Evolutionary conservation across 2,329 filamentous ascomycete genomes (phyloP), one percentile per base, ranked within the genome.

Genomic region (Pseudocercospora cruenta): DNA sequence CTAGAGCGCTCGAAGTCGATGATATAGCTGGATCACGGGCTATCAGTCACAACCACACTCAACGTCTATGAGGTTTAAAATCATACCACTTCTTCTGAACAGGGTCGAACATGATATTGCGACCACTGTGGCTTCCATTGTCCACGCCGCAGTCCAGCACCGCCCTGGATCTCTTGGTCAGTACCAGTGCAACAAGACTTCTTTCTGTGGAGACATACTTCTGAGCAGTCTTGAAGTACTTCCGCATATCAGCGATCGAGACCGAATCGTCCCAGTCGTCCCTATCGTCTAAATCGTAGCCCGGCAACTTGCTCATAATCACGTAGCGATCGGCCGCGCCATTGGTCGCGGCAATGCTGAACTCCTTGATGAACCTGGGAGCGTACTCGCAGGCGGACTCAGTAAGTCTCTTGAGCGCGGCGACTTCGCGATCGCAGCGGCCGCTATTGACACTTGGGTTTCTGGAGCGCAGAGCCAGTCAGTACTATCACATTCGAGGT

Each of bases 1-100:
- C n/a, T n/a, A 12, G 64, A 45, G 22, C 64, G 64, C 43, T 66
- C 64, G 45, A 63, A 66, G 43, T 66, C 64, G 53, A 66, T 21
- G n/a, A 66, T 66, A 54, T 54, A 66, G 49, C 63, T 65, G 21
- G n/a, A 10, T n/a, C 16, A 43, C 14, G 24, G 9, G 12, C 8
- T 4, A 47, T 54, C 21, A 47, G 58, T 54, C n/a, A 58, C 36
- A n/a, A 3, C 26, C 54, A 33, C 3, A 39, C 5, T 39, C 36
- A 4, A 33, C 16, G 12, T 2, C 24, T 16, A 6, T 4, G 14
- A 5, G 33, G 22, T 12, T 58, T 33, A 49, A 49, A 6, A n/a
- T 22, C 3, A 39, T 39, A 62, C 64, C 65, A 65, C 31, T 67
- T 62, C 28, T 39, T 14, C 28, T 67, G 33, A 12, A 33, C 24